Conservation (phyloP, 495 filamentous ascomycete species). For the Parmelia sp. region DNA sequence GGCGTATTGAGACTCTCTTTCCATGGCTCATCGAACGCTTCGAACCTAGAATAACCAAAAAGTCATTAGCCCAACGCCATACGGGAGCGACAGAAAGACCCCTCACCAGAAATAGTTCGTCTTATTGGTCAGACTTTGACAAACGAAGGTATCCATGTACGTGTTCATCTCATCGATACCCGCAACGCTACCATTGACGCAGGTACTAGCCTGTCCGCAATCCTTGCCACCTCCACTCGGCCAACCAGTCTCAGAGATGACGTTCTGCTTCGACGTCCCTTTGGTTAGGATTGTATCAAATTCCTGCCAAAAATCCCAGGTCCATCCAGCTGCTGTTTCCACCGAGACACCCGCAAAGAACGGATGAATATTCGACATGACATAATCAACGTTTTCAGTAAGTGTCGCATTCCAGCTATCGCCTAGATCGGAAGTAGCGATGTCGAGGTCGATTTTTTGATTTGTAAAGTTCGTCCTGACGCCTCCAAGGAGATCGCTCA, state of each 20-base stretch:
- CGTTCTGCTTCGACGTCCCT: slow-evolving; percentile 52
- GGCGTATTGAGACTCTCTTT: slow-evolving; percentile 65
- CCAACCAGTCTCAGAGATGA: slow-evolving; percentile 93
- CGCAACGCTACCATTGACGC: slow-evolving; percentile 56
- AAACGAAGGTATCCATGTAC: slow-evolving; percentile 84
- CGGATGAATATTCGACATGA: slow-evolving; percentile 97
- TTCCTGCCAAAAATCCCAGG: slow-evolving; percentile 67
- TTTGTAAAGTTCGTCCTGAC: slow-evolving; percentile 67
- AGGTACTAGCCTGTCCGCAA: slow-evolving; percentile 52
- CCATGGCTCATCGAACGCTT: slow-evolving; percentile 49
- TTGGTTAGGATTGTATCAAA: slow-evolving; percentile 55
- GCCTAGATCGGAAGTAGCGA: slow-evolving; percentile 89
- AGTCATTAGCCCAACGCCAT: not conserved
- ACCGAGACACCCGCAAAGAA: slow-evolving; percentile 83
- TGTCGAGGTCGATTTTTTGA: slow-evolving; percentile 57
- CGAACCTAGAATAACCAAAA: slow-evolving; percentile 21
- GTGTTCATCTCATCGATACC: slow-evolving; percentile 78
- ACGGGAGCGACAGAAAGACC: not conserved
- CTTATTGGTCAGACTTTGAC: slow-evolving; percentile 65
- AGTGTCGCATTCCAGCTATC: slow-evolving; percentile 74
- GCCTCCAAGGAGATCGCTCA: slow-evolving; percentile 58
- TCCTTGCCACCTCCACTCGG: slow-evolving; percentile 76
- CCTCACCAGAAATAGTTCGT: slow-evolving; percentile 90
- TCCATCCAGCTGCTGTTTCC: slow-evolving; percentile 70
- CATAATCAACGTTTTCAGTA: slow-evolving; percentile 63